Evolutionary conservation across 495 filamentous ascomycete species (phyloP).

Genomic region (Penicillium chermesinum): DNA sequence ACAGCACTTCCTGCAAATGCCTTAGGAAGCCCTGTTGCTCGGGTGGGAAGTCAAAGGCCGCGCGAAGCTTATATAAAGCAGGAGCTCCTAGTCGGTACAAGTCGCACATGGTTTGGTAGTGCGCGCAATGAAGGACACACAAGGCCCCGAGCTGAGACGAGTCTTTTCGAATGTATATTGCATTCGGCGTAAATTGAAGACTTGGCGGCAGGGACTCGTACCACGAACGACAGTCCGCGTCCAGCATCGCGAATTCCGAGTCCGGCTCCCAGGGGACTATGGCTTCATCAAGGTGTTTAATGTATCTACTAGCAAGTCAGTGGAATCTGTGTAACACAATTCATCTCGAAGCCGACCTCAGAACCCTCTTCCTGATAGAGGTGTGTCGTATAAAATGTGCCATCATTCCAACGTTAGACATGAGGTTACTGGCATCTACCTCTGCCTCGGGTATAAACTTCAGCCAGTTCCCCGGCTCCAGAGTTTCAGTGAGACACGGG

Average conservation of each 20-base stretch:
- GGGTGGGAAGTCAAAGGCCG: conserved; percentile 27
- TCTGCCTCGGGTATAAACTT: conserved; percentile 19
- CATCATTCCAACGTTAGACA: conserved; percentile 31
- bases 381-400: conserved; percentile 29
- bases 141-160: conserved; percentile 28
- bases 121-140: conserved; percentile 25
- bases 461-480: conserved; percentile 19
- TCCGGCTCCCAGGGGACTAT: conserved; percentile 26
- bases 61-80: conserved; percentile 27
- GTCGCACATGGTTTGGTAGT: conserved; percentile 31
- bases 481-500: conserved; percentile 24
- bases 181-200: conserved; percentile 22
- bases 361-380: conserved; percentile 24
- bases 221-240: conserved; percentile 24
- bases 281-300: conserved; percentile 28
- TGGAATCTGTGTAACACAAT: background rate
- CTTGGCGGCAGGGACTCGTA: conserved; percentile 26
- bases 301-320: conserved; percentile 15
- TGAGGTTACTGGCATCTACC: conserved; percentile 6
- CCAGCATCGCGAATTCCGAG: conserved; percentile 25
- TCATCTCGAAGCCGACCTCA: conserved; percentile 8
- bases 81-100: conserved; percentile 30
- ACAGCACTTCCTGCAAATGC: conserved; percentile 21
- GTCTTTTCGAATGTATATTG: conserved; percentile 31
- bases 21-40: conserved; percentile 22